Conservation (phyloP, 257 asterid species). For the Osmanthus fragrans region DNA sequence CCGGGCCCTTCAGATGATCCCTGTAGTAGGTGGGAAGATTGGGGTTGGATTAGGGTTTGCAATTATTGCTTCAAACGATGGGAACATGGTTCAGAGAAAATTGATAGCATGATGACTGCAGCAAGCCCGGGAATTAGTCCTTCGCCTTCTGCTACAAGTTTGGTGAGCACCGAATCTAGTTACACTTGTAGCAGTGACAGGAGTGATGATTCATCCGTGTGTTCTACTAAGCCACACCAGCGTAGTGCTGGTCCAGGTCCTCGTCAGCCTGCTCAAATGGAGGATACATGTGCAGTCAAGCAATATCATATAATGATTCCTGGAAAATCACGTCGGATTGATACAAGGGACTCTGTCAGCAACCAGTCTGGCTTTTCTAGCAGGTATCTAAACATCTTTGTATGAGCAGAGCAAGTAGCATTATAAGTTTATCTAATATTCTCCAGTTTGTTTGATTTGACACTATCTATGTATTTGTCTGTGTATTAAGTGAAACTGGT, state of each 20-base stretch:
- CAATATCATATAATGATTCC: conserved; percentile 38
- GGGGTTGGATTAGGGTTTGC: conserved; percentile 66
- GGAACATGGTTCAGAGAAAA: conserved; percentile 42
- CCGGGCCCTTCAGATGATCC: conserved; percentile 53
- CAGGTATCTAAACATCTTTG: conserved; percentile 46
- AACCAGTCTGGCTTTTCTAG: conserved; percentile 51
- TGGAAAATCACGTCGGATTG: conserved; percentile 38
- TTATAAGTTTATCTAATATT: conserved; percentile 13
- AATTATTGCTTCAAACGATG: conserved; percentile 74
- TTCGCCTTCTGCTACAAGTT: conserved; percentile 65
- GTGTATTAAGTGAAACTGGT: not conserved
- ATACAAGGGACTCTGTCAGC: conserved; percentile 39
- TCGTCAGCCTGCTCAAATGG: conserved; percentile 42
- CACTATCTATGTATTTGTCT: conserved; percentile 4
- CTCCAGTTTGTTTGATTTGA: conserved; percentile 11
- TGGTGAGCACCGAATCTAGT: conserved; percentile 60
- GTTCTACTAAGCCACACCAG: conserved; percentile 61
- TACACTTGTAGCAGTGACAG: conserved; percentile 61
- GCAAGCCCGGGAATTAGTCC: conserved; percentile 48
- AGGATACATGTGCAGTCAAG: conserved; percentile 29
- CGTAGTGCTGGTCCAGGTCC: conserved; percentile 53
- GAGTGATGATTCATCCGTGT: conserved; percentile 59
- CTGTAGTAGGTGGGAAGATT: conserved; percentile 45
- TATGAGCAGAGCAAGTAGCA: not conserved
- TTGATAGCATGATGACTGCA: conserved; percentile 38